Percentiles rank a stretch among this genome's conserved stretches.
These are phyloP conservation scores for Gracilaria domingensis DNA, from an alignment of 23 red algal genomes.

Conservation along the genomic window DNA sequence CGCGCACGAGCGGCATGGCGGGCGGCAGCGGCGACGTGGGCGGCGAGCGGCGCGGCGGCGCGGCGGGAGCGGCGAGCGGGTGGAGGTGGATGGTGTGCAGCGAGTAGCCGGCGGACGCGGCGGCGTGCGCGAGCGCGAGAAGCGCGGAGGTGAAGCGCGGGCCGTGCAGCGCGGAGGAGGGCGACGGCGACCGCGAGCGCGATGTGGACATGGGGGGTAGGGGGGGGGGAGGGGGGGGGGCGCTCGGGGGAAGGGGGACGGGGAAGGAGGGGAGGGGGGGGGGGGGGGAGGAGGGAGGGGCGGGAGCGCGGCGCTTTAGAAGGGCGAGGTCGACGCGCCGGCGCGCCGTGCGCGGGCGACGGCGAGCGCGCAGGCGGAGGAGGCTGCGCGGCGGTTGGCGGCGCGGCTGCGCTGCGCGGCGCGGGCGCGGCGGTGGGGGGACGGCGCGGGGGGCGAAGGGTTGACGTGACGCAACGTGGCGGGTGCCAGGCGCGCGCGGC, in stretches of 20 bases:
- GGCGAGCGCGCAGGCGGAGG: not conserved
- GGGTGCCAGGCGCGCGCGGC: not conserved
- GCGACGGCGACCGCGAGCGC: slow-evolving; percentile 25
- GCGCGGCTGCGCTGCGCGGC: not conserved
- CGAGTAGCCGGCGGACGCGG: slow-evolving; percentile 20
- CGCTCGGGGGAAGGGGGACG: not conserved
- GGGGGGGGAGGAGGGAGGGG: not conserved
- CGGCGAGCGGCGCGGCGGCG: not conserved
- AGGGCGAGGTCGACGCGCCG: not conserved
- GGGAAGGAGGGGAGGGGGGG: not conserved
- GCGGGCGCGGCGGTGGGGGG: not conserved
- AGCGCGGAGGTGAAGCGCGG: slow-evolving; percentile 33
- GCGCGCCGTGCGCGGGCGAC: not conserved
- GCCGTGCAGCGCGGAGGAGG: slow-evolving; percentile 14
- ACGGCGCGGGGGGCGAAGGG: not conserved
- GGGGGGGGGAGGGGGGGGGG: not conserved
- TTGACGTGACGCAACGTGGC: not conserved
- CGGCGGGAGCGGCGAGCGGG: not conserved
- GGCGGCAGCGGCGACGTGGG: not conserved
- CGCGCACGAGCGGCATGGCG: slow-evolving; percentile 3
- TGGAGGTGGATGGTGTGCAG: not conserved
- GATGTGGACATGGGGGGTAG: slow-evolving; percentile 14
- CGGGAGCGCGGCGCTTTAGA: not conserved
- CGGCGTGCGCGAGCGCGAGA: slow-evolving; percentile 25
- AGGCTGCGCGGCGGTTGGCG: not conserved